Evolutionary conservation across 192 early-diverging fungal genomes (phyloP).

Genomic region (Cladochytrium replicatum): DNA sequence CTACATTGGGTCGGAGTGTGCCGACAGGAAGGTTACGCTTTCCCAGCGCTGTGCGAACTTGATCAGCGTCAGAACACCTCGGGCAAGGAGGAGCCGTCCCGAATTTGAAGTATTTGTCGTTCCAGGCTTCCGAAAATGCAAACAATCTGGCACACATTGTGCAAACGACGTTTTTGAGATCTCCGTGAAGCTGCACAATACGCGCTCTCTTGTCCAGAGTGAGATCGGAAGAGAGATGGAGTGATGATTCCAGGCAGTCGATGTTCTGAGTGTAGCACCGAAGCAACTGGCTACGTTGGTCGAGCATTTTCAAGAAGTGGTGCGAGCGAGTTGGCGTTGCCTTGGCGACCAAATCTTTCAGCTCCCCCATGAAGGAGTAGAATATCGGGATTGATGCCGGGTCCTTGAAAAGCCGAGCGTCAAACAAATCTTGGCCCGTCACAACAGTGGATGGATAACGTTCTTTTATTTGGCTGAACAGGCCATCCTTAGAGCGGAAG

Average conservation of each 20-base stretch:
- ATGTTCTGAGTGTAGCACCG: constrained; percentile 93
- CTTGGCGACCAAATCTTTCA: constrained; percentile 49
- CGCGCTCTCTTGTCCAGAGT: constrained; percentile 39
- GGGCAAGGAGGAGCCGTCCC: constrained; percentile 66
- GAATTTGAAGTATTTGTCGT: constrained; percentile 58
- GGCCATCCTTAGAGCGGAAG: constrained; percentile 70
- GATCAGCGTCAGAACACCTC: constrained; percentile 38
- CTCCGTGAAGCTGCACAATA: constrained; percentile 90
- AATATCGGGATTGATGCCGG: constrained; percentile 53
- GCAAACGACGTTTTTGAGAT: constrained; percentile 76
- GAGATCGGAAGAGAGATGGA: constrained; percentile 36
- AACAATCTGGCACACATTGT: constrained; percentile 65
- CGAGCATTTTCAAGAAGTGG: constrained; percentile 67
- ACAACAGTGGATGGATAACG: constrained; percentile 60
- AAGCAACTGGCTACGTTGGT: constrained; percentile 64
- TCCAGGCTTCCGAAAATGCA: constrained; percentile 67
- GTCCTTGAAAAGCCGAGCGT: constrained; percentile 69
- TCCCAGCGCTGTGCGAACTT: constrained; percentile 48
- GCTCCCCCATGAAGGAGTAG: constrained; percentile 18
- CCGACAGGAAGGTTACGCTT: constrained; percentile 71
- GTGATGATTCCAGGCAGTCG: constrained; percentile 76
- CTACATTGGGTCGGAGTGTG: constrained; percentile 79
- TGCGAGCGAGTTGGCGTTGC: constrained; percentile 79
- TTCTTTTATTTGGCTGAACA: constrained; percentile 76
- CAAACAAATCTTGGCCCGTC: constrained; percentile 76